Evolutionary conservation across 192 early-diverging fungal genomes (phyloP), one percentile per base, ranked within the genome.

Genomic region (Coemansia javaensis): DNA sequence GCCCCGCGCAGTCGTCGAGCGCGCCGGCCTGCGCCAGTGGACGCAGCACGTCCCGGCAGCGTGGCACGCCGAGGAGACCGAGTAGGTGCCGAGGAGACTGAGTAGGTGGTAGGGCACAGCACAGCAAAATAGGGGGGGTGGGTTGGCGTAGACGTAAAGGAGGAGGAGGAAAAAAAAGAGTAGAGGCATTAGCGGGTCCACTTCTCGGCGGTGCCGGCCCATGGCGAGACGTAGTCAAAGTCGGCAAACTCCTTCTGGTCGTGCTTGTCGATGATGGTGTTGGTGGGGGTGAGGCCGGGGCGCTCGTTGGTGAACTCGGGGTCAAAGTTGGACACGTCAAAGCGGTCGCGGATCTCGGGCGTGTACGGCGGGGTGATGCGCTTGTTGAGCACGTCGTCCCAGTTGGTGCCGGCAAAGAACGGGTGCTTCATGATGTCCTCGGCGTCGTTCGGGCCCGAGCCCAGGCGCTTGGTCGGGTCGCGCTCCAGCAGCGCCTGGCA

Each of bases 261-360:
- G 5, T 79, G 77, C 13, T 72, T 66, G 4, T 81, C 84, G 34
- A 98, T 71, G 22, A 90, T 81, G 34, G 85, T 87, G 44, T 92
- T 84, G 36, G 90, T 87, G 0, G 94, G 96, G 14, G 96, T 98
- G 43, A 99, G 59, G 0, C 91, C 90, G 2, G 96, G 94, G 41
- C 79, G 72, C 78, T 98, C 94, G 31, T 80, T 77, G n/a, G 96
- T 99, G 55, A 99, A 99, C 77, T 99, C 94, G 15, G 85, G 82
- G 58, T 99, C 96, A 86, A 99, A 99, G 84, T 98, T 98, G 30
- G 93, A 96, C 11, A 88, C 86, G 58, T 99, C 96, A 13, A 87
- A 83, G 42, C 85, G 78, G 20, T 79, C 55, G 34, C 60, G 65
- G 43, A 99, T 85, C 32, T 81, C 84, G 16, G 96, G 96, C 22